Conservation (phyloP, 148 eudicot genomes). For the Chenopodium formosanum region DNA sequence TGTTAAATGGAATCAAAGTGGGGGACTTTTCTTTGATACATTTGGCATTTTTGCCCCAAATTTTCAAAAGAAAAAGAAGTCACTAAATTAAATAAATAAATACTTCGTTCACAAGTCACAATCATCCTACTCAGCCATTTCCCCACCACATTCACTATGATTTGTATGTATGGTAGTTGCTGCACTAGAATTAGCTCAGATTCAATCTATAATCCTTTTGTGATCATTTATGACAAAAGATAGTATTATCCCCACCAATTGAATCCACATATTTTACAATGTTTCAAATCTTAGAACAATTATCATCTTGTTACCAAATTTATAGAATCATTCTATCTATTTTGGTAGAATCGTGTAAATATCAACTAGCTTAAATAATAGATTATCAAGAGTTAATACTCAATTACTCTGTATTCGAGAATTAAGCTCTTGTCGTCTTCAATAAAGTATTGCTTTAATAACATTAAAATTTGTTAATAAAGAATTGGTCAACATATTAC, state of each 20-base stretch:
- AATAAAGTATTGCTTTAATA: too few relatives aligned
- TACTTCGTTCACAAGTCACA: not conserved
- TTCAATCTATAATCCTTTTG: not conserved
- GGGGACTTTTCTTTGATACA: not conserved
- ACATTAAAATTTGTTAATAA: not conserved
- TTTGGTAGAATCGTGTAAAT: too few relatives aligned
- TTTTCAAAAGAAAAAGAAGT: not conserved
- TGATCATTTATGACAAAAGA: not conserved
- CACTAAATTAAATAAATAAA: not conserved
- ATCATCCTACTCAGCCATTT: not conserved
- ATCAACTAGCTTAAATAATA: too few relatives aligned
- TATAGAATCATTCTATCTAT: too few relatives aligned
- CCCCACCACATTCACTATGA: constrained; percentile 8
- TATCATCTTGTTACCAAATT: too few relatives aligned
- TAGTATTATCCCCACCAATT: not conserved
- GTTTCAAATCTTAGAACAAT: too few relatives aligned
- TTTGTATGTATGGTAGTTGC: not conserved
- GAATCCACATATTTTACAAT: not conserved
- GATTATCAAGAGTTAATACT: too few relatives aligned
- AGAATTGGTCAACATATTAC: not conserved
- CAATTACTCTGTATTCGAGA: too few relatives aligned
- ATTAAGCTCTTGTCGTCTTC: too few relatives aligned
- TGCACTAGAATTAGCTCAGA: not conserved
- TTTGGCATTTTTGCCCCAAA: not conserved
- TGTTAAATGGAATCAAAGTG: constrained; percentile 14